Percentiles rank a stretch among this genome's conserved stretches.
phyloP scores from a whole-genome alignment of 192 early-diverging fungal species.

The Backusella mclennaniae region DNA sequence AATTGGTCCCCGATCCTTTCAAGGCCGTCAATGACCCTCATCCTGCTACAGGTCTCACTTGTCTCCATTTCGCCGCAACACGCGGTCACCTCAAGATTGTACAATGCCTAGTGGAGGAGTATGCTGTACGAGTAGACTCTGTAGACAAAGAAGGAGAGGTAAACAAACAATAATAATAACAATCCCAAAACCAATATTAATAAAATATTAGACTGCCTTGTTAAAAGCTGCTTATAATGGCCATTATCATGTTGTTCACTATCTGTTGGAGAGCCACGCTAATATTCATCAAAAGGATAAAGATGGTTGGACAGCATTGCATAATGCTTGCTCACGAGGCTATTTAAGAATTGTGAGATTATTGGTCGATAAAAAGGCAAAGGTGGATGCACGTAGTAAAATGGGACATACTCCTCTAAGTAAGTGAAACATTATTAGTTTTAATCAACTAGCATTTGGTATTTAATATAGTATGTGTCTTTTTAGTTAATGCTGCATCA shows the following conservation, averaged over 20 bases:
- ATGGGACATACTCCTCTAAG: slow-evolving; percentile 74
- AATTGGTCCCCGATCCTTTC: slow-evolving; percentile 32
- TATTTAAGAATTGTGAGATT: slow-evolving; percentile 53
- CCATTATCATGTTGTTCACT: slow-evolving; percentile 55
- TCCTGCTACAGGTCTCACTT: slow-evolving; percentile 53
- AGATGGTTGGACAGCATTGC: slow-evolving; percentile 81
- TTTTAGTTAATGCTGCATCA: slow-evolving; percentile 66
- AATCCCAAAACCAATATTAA: background rate
- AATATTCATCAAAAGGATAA: slow-evolving; percentile 65
- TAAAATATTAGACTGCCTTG: slow-evolving; percentile 59
- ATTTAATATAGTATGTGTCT: too few species aligned
- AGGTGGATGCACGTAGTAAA: slow-evolving; percentile 58
- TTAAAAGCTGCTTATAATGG: slow-evolving; percentile 72
- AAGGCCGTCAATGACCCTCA: slow-evolving; percentile 50
- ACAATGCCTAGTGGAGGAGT: slow-evolving; percentile 53
- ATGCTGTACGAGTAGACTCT: slow-evolving; percentile 57
- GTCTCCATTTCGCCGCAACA: slow-evolving; percentile 60
- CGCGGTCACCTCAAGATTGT: slow-evolving; percentile 59
- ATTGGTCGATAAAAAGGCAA: slow-evolving; percentile 57
- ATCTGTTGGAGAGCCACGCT: slow-evolving; percentile 55
- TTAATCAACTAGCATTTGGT: too few species aligned
- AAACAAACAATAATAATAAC: background rate
- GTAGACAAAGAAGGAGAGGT: slow-evolving; percentile 70
- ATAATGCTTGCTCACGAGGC: slow-evolving; percentile 71
- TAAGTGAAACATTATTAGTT: slow-evolving; percentile 32